Evolutionary conservation across 139 green algal species (phyloP).

Genomic region (Coelastrella sp.): DNA sequence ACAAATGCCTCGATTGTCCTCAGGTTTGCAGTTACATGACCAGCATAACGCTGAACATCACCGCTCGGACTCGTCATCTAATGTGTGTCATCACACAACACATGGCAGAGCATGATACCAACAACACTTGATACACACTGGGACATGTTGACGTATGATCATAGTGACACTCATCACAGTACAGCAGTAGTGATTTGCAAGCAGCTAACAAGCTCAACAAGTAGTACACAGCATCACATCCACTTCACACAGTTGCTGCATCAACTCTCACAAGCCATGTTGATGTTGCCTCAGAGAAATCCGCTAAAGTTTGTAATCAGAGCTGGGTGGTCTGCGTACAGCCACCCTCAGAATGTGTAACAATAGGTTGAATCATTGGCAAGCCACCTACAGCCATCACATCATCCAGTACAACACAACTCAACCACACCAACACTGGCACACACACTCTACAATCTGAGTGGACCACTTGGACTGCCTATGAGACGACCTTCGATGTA

Average conservation of each 20-base stretch:
- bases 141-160: not conserved
- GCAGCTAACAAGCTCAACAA: too few relatives aligned
- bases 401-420: not conserved
- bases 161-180: not conserved
- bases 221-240: too few relatives aligned
- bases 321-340: slow-evolving; percentile 19
- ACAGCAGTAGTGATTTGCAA: too few relatives aligned
- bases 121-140: not conserved
- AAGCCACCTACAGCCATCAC: too few relatives aligned
- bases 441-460: too few relatives aligned
- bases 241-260: too few relatives aligned
- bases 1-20: slow-evolving; percentile 70
- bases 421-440: not conserved
- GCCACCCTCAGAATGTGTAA: slow-evolving; percentile 64
- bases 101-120: not conserved
- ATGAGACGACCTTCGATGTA: too few relatives aligned
- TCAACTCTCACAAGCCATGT: too few relatives aligned
- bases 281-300: slow-evolving; percentile 70
- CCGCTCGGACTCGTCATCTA: slow-evolving; percentile 70
- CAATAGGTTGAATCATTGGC: slow-evolving; percentile 62
- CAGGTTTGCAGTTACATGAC: slow-evolving; percentile 8
- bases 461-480: too few relatives aligned
- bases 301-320: slow-evolving; percentile 67
- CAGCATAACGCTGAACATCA: slow-evolving; percentile 52
- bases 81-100: slow-evolving; percentile 54